Conservation (phyloP, 192 early-diverging fungal species). For the Spinellus fusiger region DNA sequence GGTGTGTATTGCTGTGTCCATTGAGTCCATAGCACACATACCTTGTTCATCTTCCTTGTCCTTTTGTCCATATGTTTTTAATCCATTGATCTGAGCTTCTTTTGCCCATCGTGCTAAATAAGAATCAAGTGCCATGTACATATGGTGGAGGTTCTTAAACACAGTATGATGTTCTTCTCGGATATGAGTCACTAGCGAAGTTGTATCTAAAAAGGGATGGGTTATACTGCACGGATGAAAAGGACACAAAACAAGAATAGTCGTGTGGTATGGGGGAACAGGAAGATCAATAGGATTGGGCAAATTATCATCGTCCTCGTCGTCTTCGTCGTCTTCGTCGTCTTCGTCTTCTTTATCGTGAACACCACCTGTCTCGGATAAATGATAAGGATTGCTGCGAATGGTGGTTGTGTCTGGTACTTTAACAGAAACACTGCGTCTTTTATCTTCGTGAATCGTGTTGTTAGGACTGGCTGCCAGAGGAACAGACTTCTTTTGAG, state of each 20-base stretch:
- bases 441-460: background rate
- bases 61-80: constrained; percentile 25
- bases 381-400: constrained; percentile 11
- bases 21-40: background rate
- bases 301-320: constrained; percentile 17
- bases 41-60: constrained; percentile 22
- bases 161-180: constrained; percentile 53
- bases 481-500: background rate
- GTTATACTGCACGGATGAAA: constrained; percentile 50
- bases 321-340: constrained; percentile 21
- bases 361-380: too few relatives aligned
- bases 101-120: constrained; percentile 74
- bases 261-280: constrained; percentile 43
- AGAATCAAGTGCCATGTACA: constrained; percentile 67
- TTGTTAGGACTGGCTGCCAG: background rate
- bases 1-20: background rate
- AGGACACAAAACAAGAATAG: constrained; percentile 60
- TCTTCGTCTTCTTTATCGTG: constrained; percentile 13
- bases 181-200: constrained; percentile 59
- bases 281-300: constrained; percentile 30
- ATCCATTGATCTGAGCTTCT: constrained; percentile 31
- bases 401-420: background rate
- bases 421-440: background rate
- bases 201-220: constrained; percentile 52
- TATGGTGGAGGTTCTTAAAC: constrained; percentile 70